These are phyloP conservation scores for Parasarocladium wereldwijsianum DNA, from an alignment of 2,329 filamentous ascomycete species.

Conservation along the genomic window DNA sequence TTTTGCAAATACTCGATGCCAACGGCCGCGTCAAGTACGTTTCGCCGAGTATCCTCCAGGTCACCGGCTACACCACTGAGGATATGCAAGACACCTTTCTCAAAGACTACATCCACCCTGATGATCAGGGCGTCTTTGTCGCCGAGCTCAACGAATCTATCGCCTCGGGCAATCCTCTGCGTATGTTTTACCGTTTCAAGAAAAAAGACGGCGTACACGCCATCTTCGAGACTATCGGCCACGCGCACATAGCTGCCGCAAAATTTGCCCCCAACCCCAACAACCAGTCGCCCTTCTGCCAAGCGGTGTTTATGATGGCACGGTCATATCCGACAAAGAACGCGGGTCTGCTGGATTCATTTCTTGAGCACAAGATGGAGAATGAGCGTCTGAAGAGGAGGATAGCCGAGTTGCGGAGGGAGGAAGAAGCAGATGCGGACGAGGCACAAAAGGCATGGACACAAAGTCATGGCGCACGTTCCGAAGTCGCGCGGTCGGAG, in stretches of 20 bases:
- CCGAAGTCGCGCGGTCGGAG: conserved; percentile 37
- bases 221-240: conserved; percentile 85
- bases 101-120: conserved; percentile 69
- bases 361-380: conserved; percentile 92
- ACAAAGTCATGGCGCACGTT: conserved; percentile 40
- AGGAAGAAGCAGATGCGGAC: conserved; percentile 70
- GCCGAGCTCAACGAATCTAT: conserved; percentile 85
- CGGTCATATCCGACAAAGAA: conserved; percentile 84
- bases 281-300: conserved; percentile 57
- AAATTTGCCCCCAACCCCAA: conserved; percentile 46
- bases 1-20: conserved; percentile 74
- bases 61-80: conserved; percentile 61
- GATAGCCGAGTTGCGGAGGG: conserved; percentile 70
- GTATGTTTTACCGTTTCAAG: conserved; percentile 78
- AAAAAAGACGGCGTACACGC: conserved; percentile 55
- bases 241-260: conserved; percentile 70
- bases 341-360: conserved; percentile 72
- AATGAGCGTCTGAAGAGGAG: conserved; percentile 76
- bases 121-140: conserved; percentile 71
- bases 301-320: conserved; percentile 88
- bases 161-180: conserved; percentile 61
- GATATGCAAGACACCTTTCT: conserved; percentile 65
- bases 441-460: conserved; percentile 47
- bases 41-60: conserved; percentile 59
- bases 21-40: conserved; percentile 74